Evolutionary conservation across 441 rosid species (phyloP).

Genomic region (Pelargonium cotyledonis): DNA sequence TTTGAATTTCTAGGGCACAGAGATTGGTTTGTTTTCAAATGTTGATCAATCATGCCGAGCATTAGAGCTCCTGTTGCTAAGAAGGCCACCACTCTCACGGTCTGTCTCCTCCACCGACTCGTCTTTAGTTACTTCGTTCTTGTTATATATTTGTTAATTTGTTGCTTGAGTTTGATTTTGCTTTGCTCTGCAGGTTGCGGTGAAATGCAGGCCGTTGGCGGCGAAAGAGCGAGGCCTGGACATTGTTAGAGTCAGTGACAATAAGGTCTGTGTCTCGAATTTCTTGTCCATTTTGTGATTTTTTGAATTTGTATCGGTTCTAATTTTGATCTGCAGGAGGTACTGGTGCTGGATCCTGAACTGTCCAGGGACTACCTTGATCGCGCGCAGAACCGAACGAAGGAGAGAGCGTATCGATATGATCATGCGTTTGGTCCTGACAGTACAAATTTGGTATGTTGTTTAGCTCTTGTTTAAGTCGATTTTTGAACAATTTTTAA

Average conservation of each 20-base stretch:
- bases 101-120: slow-evolving; percentile 20
- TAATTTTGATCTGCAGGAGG: slow-evolving; percentile 43
- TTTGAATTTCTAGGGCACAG: slow-evolving; percentile 3
- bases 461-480: slow-evolving; percentile 4
- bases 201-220: slow-evolving; percentile 67
- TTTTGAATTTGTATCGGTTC: not conserved
- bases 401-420: slow-evolving; percentile 69
- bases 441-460: slow-evolving; percentile 55
- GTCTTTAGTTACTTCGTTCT: not conserved
- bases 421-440: slow-evolving; percentile 74
- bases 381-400: slow-evolving; percentile 69
- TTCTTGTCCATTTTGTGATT: not conserved
- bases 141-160: not conserved
- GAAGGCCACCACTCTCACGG: slow-evolving; percentile 72
- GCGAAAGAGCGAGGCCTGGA: slow-evolving; percentile 60
- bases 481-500: slow-evolving; percentile 11
- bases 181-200: slow-evolving; percentile 54
- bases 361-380: slow-evolving; percentile 74
- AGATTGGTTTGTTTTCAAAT: slow-evolving; percentile 7
- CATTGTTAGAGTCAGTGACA: slow-evolving; percentile 61
- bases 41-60: slow-evolving; percentile 56
- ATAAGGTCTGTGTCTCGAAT: slow-evolving; percentile 35
- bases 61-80: slow-evolving; percentile 64
- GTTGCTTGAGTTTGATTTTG: not conserved
- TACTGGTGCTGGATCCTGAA: slow-evolving; percentile 75